Evolutionary conservation across 352 stramenopile genomes (phyloP).

Genomic region (Globisporangium okanoganense): DNA sequence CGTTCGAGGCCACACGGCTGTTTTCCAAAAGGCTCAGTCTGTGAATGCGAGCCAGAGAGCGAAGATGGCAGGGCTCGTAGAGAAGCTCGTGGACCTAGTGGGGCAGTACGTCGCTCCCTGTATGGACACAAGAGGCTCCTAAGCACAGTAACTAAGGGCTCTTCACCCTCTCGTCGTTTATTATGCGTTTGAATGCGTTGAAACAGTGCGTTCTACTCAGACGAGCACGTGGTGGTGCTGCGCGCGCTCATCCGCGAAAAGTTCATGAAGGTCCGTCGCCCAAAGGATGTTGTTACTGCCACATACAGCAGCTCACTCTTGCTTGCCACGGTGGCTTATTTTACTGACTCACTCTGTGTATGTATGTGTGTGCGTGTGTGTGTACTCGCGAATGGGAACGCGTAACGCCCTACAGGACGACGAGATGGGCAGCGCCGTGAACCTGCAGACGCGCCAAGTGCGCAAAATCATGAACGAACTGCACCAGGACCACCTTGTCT

Average conservation of each 20-base stretch:
- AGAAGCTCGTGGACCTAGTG: slow-evolving; percentile 86
- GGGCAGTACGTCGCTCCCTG: slow-evolving; percentile 39
- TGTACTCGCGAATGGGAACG: neutral
- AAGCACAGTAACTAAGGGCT: neutral
- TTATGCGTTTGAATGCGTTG: neutral
- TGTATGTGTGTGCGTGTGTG: neutral
- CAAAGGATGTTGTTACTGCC: neutral
- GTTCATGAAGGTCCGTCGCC: slow-evolving; percentile 69
- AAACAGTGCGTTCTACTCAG: slow-evolving; percentile 81
- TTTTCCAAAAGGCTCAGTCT: slow-evolving; percentile 1
- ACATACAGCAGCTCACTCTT: neutral
- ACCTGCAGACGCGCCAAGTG: slow-evolving; percentile 85
- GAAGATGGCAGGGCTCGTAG: slow-evolving; percentile 75
- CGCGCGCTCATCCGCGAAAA: slow-evolving; percentile 82
- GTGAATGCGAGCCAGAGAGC: neutral
- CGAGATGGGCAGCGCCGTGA: slow-evolving; percentile 86
- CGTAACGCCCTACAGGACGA: slow-evolving; percentile 48
- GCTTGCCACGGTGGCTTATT: neutral
- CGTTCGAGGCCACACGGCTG: no score
- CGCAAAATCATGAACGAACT: slow-evolving; percentile 89
- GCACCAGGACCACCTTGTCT: slow-evolving; percentile 83
- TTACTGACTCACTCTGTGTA: neutral
- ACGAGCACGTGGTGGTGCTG: slow-evolving; percentile 86
- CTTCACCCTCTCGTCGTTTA: neutral
- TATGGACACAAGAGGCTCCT: neutral